phyloP scores from a whole-genome alignment of 192 early-diverging fungal species.

The Geosiphon pyriformis region DNA sequence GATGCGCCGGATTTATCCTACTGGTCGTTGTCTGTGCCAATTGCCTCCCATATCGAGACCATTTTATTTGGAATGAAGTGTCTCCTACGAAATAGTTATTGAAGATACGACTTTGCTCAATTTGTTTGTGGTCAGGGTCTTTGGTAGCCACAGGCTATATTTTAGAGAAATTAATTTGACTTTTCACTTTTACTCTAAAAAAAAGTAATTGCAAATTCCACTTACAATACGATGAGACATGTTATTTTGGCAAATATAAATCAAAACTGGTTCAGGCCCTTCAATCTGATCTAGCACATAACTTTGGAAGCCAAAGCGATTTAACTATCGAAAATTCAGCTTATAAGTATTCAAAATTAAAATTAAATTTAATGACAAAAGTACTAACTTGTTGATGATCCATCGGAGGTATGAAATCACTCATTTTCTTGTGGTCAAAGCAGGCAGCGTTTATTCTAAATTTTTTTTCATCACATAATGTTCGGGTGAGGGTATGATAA shows the following conservation, averaged over 20 bases:
- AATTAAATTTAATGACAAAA: neutral
- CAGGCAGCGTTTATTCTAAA: slow-evolving; percentile 61
- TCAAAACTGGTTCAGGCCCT: slow-evolving; percentile 54
- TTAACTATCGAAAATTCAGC: slow-evolving; percentile 38
- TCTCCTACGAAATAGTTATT: slow-evolving; percentile 24
- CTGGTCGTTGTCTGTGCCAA: slow-evolving; percentile 21
- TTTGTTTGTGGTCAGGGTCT: neutral
- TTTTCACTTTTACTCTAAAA: too few relatives aligned
- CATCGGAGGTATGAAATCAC: slow-evolving; percentile 31
- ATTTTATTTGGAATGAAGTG: slow-evolving; percentile 23
- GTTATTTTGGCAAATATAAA: too few relatives aligned
- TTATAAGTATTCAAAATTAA: neutral
- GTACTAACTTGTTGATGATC: slow-evolving; percentile 23
- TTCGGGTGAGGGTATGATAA: slow-evolving; percentile 62
- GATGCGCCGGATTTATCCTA: slow-evolving; percentile 18
- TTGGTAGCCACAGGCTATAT: slow-evolving; percentile 30
- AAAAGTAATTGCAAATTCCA: too few relatives aligned
- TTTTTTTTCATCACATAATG: slow-evolving; percentile 54
- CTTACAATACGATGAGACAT: too few relatives aligned
- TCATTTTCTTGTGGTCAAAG: slow-evolving; percentile 29
- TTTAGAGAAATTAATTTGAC: too few relatives aligned
- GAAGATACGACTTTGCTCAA: slow-evolving; percentile 23
- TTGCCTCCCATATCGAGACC: slow-evolving; percentile 30
- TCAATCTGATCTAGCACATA: slow-evolving; percentile 72
- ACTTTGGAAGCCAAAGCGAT: slow-evolving; percentile 63